These are phyloP conservation scores for Groenewaldozyma auringiensis DNA, from an alignment of 1,139 yeast genomes.

Conservation along the genomic window DNA sequence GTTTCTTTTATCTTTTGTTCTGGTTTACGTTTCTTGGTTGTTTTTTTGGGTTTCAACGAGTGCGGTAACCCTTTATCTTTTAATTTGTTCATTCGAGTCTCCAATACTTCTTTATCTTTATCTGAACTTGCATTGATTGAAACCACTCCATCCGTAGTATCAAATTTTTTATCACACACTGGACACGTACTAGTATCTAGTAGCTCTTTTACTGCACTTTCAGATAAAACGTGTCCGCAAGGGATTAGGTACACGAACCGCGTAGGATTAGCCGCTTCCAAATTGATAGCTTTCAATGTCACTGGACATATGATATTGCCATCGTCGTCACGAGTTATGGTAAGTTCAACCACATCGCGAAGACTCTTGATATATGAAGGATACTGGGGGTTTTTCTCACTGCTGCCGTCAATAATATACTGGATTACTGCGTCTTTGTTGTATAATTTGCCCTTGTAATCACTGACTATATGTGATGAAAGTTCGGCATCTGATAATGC, in stretches of 20 bases:
- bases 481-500: constrained; percentile 37
- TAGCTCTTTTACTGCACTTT: constrained; percentile 34
- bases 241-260: constrained; percentile 42
- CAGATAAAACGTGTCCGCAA: constrained; percentile 50
- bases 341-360: constrained; percentile 43
- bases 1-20: constrained; percentile 13
- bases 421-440: constrained; percentile 62
- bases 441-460: constrained; percentile 61
- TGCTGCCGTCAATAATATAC: constrained; percentile 36
- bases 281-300: constrained; percentile 32
- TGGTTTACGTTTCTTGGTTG: constrained; percentile 30
- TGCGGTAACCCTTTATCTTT: constrained; percentile 39
- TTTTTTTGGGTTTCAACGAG: constrained; percentile 36
- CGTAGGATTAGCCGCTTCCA: constrained; percentile 26
- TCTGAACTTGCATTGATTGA: constrained; percentile 32
- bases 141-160: constrained; percentile 28
- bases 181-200: constrained; percentile 33
- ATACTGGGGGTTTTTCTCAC: constrained; percentile 34
- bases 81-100: constrained; percentile 35
- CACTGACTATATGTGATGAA: constrained; percentile 52
- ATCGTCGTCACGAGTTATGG: constrained; percentile 23
- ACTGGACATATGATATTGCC: constrained; percentile 47
- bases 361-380: constrained; percentile 26
- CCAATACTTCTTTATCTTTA: constrained; percentile 25
- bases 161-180: constrained; percentile 33